Percentiles rank a stretch among this genome's conserved stretches.
Evolutionary conservation across 768 basidiomycete genomes (phyloP).

Genomic region (Boletus reticuloceps): DNA sequence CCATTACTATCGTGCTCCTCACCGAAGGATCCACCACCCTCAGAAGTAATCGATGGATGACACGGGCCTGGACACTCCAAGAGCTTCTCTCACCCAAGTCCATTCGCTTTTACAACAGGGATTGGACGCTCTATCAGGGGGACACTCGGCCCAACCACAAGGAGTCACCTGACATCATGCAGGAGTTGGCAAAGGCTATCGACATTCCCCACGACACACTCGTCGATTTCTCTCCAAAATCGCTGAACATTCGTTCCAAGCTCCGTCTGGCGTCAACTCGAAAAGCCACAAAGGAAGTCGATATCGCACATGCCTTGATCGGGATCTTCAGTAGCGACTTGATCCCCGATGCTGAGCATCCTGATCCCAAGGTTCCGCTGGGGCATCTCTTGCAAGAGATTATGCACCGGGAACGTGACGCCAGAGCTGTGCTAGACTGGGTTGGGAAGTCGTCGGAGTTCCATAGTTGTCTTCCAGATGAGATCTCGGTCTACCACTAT

Average conservation of each 20-base stretch:
- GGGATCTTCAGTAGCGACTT: conserved; percentile 1
- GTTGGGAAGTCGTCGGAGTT: conserved; percentile 7
- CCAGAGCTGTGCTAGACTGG: conserved; percentile 12
- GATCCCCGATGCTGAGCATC: not conserved
- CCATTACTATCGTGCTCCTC: not conserved
- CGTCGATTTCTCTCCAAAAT: not conserved
- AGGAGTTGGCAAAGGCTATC: not conserved
- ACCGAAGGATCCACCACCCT: not conserved
- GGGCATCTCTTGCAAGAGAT: conserved; percentile 9
- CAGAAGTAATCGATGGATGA: not conserved
- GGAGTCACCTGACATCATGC: not conserved
- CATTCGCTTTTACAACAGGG: not conserved
- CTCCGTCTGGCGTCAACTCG: conserved; percentile 1
- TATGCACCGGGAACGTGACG: conserved; percentile 1
- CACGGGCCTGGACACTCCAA: conserved; percentile 2
- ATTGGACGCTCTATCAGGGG: not conserved
- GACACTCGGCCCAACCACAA: not conserved
- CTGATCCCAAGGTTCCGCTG: not conserved
- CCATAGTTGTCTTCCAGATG: conserved; percentile 12
- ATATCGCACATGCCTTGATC: not conserved
- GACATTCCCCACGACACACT: not conserved
- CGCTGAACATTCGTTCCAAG: not conserved
- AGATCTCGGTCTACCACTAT: not conserved
- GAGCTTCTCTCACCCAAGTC: conserved; percentile 1
- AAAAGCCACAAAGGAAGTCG: not conserved